These are phyloP conservation scores for Suillus americanus DNA, from an alignment of 768 basidiomycete genomes.

Conservation along the genomic window DNA sequence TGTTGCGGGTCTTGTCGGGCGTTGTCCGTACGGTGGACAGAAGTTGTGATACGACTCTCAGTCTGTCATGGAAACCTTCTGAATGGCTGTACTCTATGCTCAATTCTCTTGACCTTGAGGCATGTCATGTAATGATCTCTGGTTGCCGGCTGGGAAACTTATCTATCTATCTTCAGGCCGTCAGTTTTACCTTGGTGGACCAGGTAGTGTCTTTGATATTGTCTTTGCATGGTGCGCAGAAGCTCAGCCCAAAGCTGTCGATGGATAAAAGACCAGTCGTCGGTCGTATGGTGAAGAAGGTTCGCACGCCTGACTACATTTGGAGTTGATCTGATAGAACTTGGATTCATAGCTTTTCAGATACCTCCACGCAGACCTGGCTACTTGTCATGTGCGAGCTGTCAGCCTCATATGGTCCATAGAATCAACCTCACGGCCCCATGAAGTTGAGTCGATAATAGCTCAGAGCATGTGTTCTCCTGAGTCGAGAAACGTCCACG, in stretches of 20 bases:
- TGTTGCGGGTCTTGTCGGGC: constrained; percentile 49
- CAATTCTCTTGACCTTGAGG: constrained; percentile 53
- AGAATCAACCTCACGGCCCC: constrained; percentile 50
- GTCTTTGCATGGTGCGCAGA: constrained; percentile 49
- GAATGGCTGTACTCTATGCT: constrained; percentile 64
- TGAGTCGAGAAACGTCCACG: constrained; percentile 44
- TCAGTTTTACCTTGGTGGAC: constrained; percentile 70
- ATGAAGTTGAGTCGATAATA: constrained; percentile 78
- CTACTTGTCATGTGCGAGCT: constrained; percentile 78
- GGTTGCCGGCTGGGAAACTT: constrained; percentile 13
- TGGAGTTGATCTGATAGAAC: constrained; percentile 3
- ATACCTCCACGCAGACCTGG: constrained; percentile 66
- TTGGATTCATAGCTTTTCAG: constrained; percentile 52
- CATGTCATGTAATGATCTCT: constrained; percentile 27
- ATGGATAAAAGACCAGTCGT: constrained; percentile 59
- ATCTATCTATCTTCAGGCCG: constrained; percentile 37
- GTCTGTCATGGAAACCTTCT: constrained; percentile 58
- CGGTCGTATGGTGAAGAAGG: constrained; percentile 56
- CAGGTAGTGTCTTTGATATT: constrained; percentile 57
- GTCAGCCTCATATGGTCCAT: constrained; percentile 83
- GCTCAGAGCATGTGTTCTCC: constrained; percentile 67
- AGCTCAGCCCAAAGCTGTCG: constrained; percentile 50
- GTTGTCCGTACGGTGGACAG: constrained; percentile 45
- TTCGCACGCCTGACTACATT: constrained; percentile 21
- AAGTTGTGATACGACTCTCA: constrained; percentile 29